Percentiles rank a stretch among this genome's conserved stretches.
These are phyloP conservation scores for Allium cepa DNA, from an alignment of 106 monocot species.

Conservation along the genomic window DNA sequence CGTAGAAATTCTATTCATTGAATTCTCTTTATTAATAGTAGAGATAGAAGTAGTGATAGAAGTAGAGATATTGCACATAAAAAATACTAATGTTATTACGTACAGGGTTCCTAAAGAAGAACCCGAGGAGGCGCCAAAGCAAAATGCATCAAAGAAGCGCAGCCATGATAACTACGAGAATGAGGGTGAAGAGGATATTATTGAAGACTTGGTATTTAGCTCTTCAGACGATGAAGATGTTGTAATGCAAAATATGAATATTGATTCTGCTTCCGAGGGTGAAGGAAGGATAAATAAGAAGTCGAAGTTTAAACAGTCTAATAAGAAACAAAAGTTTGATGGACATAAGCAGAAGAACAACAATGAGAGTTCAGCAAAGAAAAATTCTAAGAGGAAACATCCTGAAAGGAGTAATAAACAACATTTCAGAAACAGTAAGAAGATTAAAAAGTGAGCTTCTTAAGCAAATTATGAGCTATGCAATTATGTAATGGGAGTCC, in stretches of 20 bases:
- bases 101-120: conserved; percentile 26
- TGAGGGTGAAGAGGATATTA: conserved; percentile 62
- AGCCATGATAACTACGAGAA: conserved; percentile 8
- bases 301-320: neutral
- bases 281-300: conserved; percentile 7
- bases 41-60: neutral
- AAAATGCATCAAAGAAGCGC: conserved; percentile 11
- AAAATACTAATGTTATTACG: neutral
- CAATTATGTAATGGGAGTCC: too few relatives aligned
- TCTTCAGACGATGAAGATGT: conserved; percentile 25
- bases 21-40: neutral
- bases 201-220: conserved; percentile 87
- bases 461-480: too few relatives aligned
- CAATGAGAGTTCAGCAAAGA: conserved; percentile 10
- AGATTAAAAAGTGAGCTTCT: too few relatives aligned
- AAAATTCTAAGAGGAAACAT: neutral
- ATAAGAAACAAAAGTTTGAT: neutral
- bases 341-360: conserved; percentile 10
- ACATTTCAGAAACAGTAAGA: too few relatives aligned
- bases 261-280: conserved; percentile 10
- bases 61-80: neutral
- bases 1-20: neutral
- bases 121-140: conserved; percentile 17
- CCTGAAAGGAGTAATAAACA: too few relatives aligned
- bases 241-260: too few relatives aligned